Percentiles rank a stretch among this genome's conserved stretches.
Evolutionary conservation across 164 flowering plant genomes (phyloP).

Genomic region (Macadamia integrifolia): DNA sequence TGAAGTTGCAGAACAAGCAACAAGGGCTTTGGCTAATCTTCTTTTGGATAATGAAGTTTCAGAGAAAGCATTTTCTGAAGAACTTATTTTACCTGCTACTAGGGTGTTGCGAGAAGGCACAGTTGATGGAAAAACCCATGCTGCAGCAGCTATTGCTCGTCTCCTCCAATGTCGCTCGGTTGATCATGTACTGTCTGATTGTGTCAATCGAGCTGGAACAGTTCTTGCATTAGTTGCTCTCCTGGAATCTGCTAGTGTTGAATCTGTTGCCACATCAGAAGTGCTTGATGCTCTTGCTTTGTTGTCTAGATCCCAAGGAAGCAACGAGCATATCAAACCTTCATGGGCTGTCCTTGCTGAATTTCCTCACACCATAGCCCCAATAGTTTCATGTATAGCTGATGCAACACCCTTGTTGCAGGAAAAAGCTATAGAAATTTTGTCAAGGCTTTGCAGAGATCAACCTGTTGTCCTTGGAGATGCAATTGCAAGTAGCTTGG

Average conservation of each 20-base stretch:
- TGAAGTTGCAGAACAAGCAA: conserved; percentile 87
- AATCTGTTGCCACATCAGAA: conserved; percentile 66
- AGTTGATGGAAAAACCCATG: conserved; percentile 71
- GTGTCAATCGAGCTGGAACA: conserved; percentile 78
- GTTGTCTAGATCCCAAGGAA: conserved; percentile 62
- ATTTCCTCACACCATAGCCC: conserved; percentile 55
- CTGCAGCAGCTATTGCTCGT: conserved; percentile 94
- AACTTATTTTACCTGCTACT: conserved; percentile 74
- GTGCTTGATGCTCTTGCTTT: conserved; percentile 87
- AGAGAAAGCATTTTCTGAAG: conserved; percentile 63
- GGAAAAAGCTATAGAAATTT: conserved; percentile 85
- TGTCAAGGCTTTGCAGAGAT: conserved; percentile 69
- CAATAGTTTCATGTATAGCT: conserved; percentile 74
- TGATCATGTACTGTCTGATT: conserved; percentile 58
- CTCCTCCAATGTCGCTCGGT: conserved; percentile 51
- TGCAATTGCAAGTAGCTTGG: conserved; percentile 46
- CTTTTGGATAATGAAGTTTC: conserved; percentile 70
- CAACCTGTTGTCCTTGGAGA: conserved; percentile 66
- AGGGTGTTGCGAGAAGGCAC: conserved; percentile 81
- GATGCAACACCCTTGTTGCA: conserved; percentile 64
- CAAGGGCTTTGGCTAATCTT: conserved; percentile 85
- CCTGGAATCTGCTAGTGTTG: conserved; percentile 52
- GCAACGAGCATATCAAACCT: conserved; percentile 56
- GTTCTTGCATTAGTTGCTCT: conserved; percentile 85
- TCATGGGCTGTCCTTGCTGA: conserved; percentile 89